Evolutionary conservation across 1,284 basidiomycete species (phyloP), one percentile per base, ranked within the genome.

Genomic region (Trichosporon sp.): DNA sequence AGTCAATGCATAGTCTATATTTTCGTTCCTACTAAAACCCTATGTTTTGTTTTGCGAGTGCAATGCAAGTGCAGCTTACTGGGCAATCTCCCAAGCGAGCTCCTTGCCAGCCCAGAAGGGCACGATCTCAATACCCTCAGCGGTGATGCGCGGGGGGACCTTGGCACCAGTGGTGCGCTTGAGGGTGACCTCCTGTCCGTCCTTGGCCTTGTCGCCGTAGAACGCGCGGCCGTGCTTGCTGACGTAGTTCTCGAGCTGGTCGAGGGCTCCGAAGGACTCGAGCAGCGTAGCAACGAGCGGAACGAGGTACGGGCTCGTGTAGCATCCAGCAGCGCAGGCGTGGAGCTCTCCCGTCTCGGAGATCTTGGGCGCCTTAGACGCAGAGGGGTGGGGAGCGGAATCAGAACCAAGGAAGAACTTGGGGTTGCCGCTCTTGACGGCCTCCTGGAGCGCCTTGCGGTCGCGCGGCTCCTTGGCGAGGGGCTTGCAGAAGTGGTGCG

Each of bases 371-470:
- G 90, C 87, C 84, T 99, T 99, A 71, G 87, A 87, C n/a, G 87
- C 83, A 10, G 90, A 87, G 1, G 92, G 91, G 83, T 99, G 97
- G 32, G 97, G 97, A 0, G 97, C 97, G 38, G 93, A 96, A 84
- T 99, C 97, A 19, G 94, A 97, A 16, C 97, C 97, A 64, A 99
- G 87, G 89, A 99, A 99, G 86, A 99, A 99, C 71, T 93, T 91
- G 1, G 94, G 91, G 83, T 98, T 93, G 1, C 96, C 93, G 85
- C 92, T 89, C 73, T 86, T 87, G 69, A 99, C 89, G 48, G 96
- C 90, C 26, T 92, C 88, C 70, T 90, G 89, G 69, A 99, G 85
- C 10, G 97, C 96, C 76, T 89, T 84, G 35, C 96, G 88, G 83
- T 99, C 97, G 76, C 92, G 91, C 3, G 96, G 96, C 79, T 90